These are phyloP conservation scores for Monosporascus sp. DNA, from an alignment of 2,329 filamentous ascomycete genomes.

Conservation along the genomic window DNA sequence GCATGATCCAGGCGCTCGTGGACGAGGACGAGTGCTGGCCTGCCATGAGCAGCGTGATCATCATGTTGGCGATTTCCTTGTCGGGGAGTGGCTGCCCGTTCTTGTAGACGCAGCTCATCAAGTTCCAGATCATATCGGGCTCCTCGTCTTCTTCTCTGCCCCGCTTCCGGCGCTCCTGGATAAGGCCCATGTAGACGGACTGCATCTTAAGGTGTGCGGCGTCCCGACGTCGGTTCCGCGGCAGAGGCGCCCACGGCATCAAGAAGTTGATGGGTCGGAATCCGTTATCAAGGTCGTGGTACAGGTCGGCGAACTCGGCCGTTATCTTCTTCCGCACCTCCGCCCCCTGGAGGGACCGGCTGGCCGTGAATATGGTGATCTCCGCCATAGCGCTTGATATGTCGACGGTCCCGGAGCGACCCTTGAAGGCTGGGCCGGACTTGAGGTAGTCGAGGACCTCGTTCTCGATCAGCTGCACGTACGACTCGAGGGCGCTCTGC, in stretches of 20 bases:
- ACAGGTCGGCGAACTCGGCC: slow-evolving; percentile 72
- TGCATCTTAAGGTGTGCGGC: slow-evolving; percentile 75
- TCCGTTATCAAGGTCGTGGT: slow-evolving; percentile 86
- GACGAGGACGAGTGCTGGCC: slow-evolving; percentile 87
- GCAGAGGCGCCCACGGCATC: slow-evolving; percentile 81
- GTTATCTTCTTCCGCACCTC: slow-evolving; percentile 79
- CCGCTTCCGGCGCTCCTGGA: slow-evolving; percentile 60
- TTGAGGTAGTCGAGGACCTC: slow-evolving; percentile 73
- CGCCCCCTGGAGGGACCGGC: slow-evolving; percentile 79
- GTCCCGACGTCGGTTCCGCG: slow-evolving; percentile 81
- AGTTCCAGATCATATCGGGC: slow-evolving; percentile 79
- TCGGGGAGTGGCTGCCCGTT: slow-evolving; percentile 74
- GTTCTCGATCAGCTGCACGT: slow-evolving; percentile 71
- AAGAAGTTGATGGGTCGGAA: slow-evolving; percentile 88
- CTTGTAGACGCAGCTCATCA: slow-evolving; percentile 84
- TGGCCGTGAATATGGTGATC: slow-evolving; percentile 86
- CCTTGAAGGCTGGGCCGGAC: slow-evolving; percentile 61
- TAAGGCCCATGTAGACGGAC: slow-evolving; percentile 76
- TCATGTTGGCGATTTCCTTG: slow-evolving; percentile 83
- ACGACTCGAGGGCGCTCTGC: slow-evolving; percentile 65
- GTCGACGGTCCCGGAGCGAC: slow-evolving; percentile 62
- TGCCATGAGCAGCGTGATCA: slow-evolving; percentile 90
- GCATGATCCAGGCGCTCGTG: slow-evolving; percentile 78
- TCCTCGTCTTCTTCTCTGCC: slow-evolving; percentile 43
- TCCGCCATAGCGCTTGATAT: slow-evolving; percentile 74